Percentiles rank a stretch among this genome's conserved stretches.
phyloP scores from a whole-genome alignment of 2,329 filamentous ascomycete genomes.

The Phyllosticta citriasiana region DNA sequence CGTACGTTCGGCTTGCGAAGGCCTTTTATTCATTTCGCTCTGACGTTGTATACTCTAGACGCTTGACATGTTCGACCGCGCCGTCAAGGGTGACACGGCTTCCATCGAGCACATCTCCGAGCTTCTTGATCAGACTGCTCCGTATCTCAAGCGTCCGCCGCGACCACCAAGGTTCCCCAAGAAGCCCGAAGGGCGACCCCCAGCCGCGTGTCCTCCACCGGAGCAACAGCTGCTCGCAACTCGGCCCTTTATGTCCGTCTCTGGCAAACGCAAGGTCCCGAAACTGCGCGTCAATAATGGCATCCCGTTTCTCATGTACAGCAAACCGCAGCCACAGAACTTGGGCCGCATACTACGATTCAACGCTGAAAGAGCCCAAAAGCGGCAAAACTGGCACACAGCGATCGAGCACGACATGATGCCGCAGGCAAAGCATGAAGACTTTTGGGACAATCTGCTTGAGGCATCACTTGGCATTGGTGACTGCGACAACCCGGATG shows the following conservation, averaged over 20 bases:
- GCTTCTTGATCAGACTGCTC: conserved; percentile 18
- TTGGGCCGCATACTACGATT: conserved; percentile 45
- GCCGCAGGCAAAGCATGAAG: conserved; percentile 25
- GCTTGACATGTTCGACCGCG: conserved; percentile 25
- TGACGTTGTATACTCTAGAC: background rate
- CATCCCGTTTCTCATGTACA: conserved; percentile 55
- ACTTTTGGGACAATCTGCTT: conserved; percentile 39
- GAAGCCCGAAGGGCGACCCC: background rate
- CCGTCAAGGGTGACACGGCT: conserved; percentile 22
- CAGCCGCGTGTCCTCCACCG: conserved; percentile 27
- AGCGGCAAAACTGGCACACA: conserved; percentile 30
- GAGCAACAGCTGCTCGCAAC: conserved; percentile 38
- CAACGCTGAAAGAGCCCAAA: conserved; percentile 36
- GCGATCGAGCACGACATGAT: conserved; percentile 4
- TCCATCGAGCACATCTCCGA: conserved; percentile 18
- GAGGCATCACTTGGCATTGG: conserved; percentile 4
- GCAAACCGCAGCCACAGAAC: conserved; percentile 53
- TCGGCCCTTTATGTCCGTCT: conserved; percentile 40
- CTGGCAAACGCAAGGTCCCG: conserved; percentile 49
- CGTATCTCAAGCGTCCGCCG: conserved; percentile 13
- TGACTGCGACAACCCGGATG: conserved; percentile 6
- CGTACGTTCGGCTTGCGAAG: background rate
- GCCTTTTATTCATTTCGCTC: background rate
- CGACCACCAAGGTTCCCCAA: background rate
- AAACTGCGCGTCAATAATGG: conserved; percentile 45